phyloP scores from a whole-genome alignment of 331 rosid species.

The Acacia concinna region DNA sequence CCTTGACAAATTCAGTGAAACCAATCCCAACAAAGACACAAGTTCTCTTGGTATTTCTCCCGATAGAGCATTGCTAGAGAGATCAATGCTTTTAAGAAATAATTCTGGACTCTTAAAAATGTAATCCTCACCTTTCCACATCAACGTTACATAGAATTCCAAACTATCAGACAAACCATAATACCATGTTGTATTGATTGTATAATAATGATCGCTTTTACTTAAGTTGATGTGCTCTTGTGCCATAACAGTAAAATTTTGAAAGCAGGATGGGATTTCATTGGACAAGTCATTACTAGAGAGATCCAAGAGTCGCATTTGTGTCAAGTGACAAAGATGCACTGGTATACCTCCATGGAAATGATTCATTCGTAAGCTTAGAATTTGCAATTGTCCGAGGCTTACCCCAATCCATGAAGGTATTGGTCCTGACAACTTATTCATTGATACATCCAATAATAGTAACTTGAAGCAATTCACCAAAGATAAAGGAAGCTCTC shows the following conservation, averaged over 20 bases:
- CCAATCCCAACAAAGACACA: background rate
- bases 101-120: background rate
- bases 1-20: background rate
- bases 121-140: conserved; percentile 7
- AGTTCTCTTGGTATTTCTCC: conserved; percentile 27
- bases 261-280: background rate
- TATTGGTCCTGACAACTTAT: background rate
- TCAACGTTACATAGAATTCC: background rate
- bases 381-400: background rate
- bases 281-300: conserved; percentile 12
- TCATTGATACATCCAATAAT: conserved; percentile 22
- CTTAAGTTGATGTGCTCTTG: background rate
- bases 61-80: conserved; percentile 21
- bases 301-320: conserved; percentile 3
- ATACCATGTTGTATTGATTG: background rate
- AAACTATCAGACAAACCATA: too few species aligned
- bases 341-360: background rate
- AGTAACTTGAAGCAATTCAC: background rate
- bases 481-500: conserved; percentile 19
- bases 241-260: conserved; percentile 12
- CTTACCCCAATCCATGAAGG: conserved; percentile 11
- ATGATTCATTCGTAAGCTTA: background rate
- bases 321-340: background rate
- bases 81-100: conserved; percentile 11
- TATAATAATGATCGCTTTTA: background rate